Percentiles rank a stretch among this genome's conserved stretches.
phyloP scores from a whole-genome alignment of 495 filamentous ascomycete genomes.

The Tuber magnatum region DNA sequence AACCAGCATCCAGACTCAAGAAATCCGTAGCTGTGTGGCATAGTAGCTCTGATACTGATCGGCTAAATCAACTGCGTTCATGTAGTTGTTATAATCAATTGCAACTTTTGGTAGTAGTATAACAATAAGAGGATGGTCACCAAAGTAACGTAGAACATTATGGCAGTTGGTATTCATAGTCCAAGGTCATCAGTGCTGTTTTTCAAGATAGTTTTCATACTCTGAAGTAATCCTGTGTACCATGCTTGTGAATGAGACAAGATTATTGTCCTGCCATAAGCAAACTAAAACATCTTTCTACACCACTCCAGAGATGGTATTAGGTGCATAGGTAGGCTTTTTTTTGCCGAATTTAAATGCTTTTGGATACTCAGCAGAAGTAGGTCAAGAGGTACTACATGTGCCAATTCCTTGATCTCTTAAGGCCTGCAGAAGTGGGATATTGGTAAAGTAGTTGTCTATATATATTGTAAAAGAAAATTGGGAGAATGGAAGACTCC shows the following conservation, averaged over 20 bases:
- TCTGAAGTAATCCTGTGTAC: no score
- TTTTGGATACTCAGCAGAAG: slow-evolving; percentile 6
- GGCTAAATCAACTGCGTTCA: slow-evolving; percentile 35
- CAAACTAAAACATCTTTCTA: no score
- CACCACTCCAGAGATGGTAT: no score
- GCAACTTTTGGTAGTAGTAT: background rate
- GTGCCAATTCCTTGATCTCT: background rate
- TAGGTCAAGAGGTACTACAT: slow-evolving; percentile 3
- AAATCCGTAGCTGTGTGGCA: slow-evolving; percentile 20
- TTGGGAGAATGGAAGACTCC: background rate
- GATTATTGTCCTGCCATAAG: no score
- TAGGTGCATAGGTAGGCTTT: background rate
- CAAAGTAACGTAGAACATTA: background rate
- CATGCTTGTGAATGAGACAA: no score
- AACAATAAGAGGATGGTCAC: background rate
- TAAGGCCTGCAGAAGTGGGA: background rate
- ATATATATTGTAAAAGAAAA: background rate
- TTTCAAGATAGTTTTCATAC: no score
- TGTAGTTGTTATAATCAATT: slow-evolving; percentile 14
- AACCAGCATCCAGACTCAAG: slow-evolving; percentile 24
- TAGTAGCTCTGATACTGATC: slow-evolving; percentile 31
- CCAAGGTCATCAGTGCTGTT: no score
- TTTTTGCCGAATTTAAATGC: background rate
- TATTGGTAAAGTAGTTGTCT: slow-evolving; percentile 4
- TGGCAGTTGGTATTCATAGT: no score